A percentile compares a stretch with the other conserved stretches of the same genome.
Conservation (phyloP, 495 filamentous ascomycete species). For the Talaromyces proteolyticus region DNA sequence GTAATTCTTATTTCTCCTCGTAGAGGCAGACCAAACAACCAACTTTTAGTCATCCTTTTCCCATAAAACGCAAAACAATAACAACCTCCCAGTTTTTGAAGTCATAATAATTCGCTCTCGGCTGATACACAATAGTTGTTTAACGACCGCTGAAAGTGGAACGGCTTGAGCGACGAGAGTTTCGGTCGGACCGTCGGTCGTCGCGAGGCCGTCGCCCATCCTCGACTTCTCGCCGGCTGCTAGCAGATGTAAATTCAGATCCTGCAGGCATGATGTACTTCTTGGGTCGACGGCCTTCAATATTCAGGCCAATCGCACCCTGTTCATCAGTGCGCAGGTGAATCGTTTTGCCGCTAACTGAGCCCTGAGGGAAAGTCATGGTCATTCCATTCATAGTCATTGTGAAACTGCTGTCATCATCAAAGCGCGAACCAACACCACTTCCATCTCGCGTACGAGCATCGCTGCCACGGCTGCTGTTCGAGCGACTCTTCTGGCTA, state of each 20-base stretch:
- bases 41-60: background rate
- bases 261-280: slow-evolving; percentile 25
- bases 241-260: slow-evolving; percentile 28
- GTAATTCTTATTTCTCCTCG: background rate
- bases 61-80: background rate
- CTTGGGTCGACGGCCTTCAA: slow-evolving; percentile 31
- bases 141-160: slow-evolving; percentile 28
- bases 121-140: background rate
- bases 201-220: slow-evolving; percentile 22
- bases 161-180: slow-evolving; percentile 30
- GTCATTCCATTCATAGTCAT: slow-evolving; percentile 38
- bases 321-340: slow-evolving; percentile 33
- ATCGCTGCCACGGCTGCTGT: slow-evolving; percentile 38
- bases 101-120: no score
- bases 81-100: no score
- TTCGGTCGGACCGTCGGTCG: slow-evolving; percentile 33
- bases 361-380: slow-evolving; percentile 32
- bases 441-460: slow-evolving; percentile 25
- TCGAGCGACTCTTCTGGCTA: slow-evolving; percentile 40
- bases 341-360: slow-evolving; percentile 33
- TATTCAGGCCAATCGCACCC: slow-evolving; percentile 32
- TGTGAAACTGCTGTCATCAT: slow-evolving; percentile 35
- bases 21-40: background rate
- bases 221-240: slow-evolving; percentile 23
- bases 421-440: slow-evolving; percentile 23